Evolutionary conservation across 2,329 filamentous ascomycete genomes (phyloP).

Genomic region (Rhynchosporium agropyri): DNA sequence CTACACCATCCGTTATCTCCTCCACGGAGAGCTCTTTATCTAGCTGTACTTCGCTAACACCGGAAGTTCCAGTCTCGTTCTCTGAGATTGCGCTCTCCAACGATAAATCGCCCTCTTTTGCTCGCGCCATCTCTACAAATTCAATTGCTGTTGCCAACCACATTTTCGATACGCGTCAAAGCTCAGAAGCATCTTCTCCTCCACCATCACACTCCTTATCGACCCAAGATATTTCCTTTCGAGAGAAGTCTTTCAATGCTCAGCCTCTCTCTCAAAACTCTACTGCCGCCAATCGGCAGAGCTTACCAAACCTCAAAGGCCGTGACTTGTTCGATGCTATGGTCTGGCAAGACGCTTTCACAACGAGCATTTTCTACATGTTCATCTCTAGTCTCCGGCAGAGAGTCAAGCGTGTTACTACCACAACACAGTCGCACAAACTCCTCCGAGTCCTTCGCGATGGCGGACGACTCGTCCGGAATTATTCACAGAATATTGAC

Average conservation of each 20-base stretch:
- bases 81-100: background rate
- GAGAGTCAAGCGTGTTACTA: constrained; percentile 60
- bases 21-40: constrained; percentile 26
- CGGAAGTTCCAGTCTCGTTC: constrained; percentile 17
- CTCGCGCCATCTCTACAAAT: background rate
- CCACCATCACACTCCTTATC: background rate
- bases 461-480: constrained; percentile 67
- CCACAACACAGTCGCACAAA: constrained; percentile 66
- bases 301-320: constrained; percentile 66
- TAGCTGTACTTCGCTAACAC: constrained; percentile 20
- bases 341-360: constrained; percentile 68
- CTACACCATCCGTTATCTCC: constrained; percentile 19
- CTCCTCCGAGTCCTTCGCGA: constrained; percentile 70
- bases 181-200: constrained; percentile 12
- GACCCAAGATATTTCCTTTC: background rate
- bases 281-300: constrained; percentile 27
- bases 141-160: background rate
- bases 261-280: constrained; percentile 11
- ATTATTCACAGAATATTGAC: constrained; percentile 78
- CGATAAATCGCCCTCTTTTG: background rate
- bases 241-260: constrained; percentile 9
- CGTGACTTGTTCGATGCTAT: constrained; percentile 72
- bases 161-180: background rate
- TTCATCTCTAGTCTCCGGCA: constrained; percentile 70
- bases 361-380: constrained; percentile 72